phyloP scores from a whole-genome alignment of 2,329 filamentous ascomycete genomes.

The Lachnellula hyalina region DNA sequence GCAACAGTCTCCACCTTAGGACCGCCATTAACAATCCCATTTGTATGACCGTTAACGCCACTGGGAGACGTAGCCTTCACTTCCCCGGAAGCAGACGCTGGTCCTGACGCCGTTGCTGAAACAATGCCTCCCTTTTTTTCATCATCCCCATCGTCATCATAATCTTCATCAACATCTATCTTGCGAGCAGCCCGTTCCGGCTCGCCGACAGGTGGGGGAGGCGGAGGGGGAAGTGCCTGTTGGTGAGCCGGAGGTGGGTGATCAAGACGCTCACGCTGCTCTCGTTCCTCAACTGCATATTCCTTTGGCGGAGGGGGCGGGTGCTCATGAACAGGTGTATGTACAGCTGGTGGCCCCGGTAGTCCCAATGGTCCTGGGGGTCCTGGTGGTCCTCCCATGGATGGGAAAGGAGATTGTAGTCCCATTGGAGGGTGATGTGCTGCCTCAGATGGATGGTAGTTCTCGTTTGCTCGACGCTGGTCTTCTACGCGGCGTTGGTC shows the following conservation, averaged over 20 bases:
- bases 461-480: constrained; percentile 67
- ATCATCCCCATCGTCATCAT: constrained; percentile 90
- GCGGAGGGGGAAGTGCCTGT: constrained; percentile 18
- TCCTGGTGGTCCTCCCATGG: constrained; percentile 47
- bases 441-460: constrained; percentile 87
- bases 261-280: constrained; percentile 35
- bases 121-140: constrained; percentile 58
- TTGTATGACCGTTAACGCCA: constrained; percentile 29
- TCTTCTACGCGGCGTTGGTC: constrained; percentile 58
- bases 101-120: constrained; percentile 40
- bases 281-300: constrained; percentile 50
- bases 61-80: constrained; percentile 48
- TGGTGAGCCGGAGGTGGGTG: constrained; percentile 33
- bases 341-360: constrained; percentile 38
- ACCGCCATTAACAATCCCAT: constrained; percentile 29
- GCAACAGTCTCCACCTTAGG: constrained; percentile 26
- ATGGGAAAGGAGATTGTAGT: constrained; percentile 51
- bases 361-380: constrained; percentile 28
- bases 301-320: constrained; percentile 44
- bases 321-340: constrained; percentile 38
- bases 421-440: constrained; percentile 74
- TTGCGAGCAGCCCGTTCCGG: constrained; percentile 79
- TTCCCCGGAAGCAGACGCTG: constrained; percentile 39
- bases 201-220: constrained; percentile 56
- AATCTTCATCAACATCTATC: constrained; percentile 97